Evolutionary conservation across 108 stramenopile species (phyloP), one percentile per base, ranked within the genome.

Genomic region (Conticribra guillardii): DNA sequence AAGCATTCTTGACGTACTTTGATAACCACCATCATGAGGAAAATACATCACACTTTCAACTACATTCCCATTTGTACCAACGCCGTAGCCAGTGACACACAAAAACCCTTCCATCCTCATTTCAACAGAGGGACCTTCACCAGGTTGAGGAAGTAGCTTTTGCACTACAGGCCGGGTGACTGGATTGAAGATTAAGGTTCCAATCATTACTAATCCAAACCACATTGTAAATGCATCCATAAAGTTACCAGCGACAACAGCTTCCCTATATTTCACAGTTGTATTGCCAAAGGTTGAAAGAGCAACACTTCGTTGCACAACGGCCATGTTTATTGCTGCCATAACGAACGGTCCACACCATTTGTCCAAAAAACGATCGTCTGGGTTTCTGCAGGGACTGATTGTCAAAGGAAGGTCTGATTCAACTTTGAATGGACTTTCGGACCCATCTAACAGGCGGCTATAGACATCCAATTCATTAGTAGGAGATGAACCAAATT

Each of bases 1-100:
- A 52, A 94, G 30, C 90, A 94, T 94, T 16, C 86, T 60, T 23
- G 91, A 86, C 18, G 92, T 92, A 58, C 87, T 84, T 33, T 80
- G 64, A 57, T 88, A 93, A 8, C 90, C 92, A 28, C 82, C 75
- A 62, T 92, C 89, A 24, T 74, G 64, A 16, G 73, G 62, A 60
- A 85, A 91, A 60, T 89, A 87, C 66, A 91, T 71, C 11, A 60
- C 63, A 16, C 73, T 55, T 47, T 91, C 69, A 7, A 74, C 79
- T 4, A 59, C 71, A 21, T 49, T 85, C 3, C 90, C 89, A 23
- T 89, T 81, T 32, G 74, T 26, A 11, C 89, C 89, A 15, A 76
- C 45, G 4, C 86, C 88, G 34, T 82, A 62, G 4, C 83, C 87
- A 17, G 58, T 60, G 1, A 88, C 58, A 50, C 67, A 65, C 18